These are phyloP conservation scores for Fusarium liriodendri DNA, from an alignment of 2,329 filamentous ascomycete species.

Conservation along the genomic window DNA sequence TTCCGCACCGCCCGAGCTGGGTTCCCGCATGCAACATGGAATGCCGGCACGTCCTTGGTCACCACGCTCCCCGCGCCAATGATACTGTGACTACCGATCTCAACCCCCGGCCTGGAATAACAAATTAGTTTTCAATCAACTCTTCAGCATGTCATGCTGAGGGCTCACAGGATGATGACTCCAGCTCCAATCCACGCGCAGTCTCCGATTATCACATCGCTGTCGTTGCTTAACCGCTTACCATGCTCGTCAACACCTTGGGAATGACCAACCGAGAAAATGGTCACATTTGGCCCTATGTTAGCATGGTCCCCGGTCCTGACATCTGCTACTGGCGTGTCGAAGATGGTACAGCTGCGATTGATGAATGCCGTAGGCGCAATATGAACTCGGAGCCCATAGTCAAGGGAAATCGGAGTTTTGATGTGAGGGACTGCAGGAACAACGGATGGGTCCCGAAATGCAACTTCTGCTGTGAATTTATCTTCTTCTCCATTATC, in stretches of 20 bases:
- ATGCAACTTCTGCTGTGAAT: constrained; percentile 7
- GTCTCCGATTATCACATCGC: constrained; percentile 7
- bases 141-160: not conserved
- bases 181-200: constrained; percentile 8
- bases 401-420: not conserved
- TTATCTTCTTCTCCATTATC: not conserved
- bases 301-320: not conserved
- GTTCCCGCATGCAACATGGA: not conserved
- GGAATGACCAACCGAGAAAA: constrained; percentile 3
- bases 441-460: not conserved
- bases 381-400: not conserved
- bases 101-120: not conserved
- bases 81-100: constrained; percentile 7
- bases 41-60: constrained; percentile 5
- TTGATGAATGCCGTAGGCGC: constrained; percentile 7
- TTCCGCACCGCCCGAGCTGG: not conserved
- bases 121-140: not conserved
- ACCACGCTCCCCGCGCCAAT: constrained; percentile 8
- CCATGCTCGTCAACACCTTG: not conserved
- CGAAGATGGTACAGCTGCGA: not conserved
- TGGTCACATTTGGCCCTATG: constrained; percentile 14
- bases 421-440: constrained; percentile 3
- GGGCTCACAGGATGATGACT: constrained; percentile 2
- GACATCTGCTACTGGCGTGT: constrained; percentile 6
- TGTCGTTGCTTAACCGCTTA: constrained; percentile 2